phyloP scores from a whole-genome alignment of 257 asterid species.

The Handroanthus guayacan region DNA sequence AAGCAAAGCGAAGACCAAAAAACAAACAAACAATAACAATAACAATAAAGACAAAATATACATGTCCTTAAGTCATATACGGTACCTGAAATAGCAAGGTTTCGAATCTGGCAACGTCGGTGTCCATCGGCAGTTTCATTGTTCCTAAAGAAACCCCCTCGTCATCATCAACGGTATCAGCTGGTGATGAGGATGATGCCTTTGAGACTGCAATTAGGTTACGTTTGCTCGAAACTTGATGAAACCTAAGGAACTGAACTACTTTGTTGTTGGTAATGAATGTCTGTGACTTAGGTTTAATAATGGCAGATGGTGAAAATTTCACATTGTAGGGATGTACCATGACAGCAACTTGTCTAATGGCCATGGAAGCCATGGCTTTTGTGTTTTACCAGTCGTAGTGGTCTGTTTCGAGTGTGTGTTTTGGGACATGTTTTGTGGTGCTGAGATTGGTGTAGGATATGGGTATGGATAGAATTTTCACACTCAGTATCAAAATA shows the following conservation, averaged over 20 bases:
- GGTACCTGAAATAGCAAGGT: slow-evolving; percentile 85
- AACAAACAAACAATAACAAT: neutral
- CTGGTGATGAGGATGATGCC: slow-evolving; percentile 49
- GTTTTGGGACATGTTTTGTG: slow-evolving; percentile 19
- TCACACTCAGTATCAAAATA: slow-evolving; percentile 24
- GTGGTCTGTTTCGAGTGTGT: neutral
- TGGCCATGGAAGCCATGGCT: slow-evolving; percentile 58
- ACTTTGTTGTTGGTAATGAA: slow-evolving; percentile 31
- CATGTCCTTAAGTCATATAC: neutral
- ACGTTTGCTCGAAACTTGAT: slow-evolving; percentile 33
- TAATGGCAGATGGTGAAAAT: slow-evolving; percentile 26
- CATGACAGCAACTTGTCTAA: slow-evolving; percentile 47
- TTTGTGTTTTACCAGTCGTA: slow-evolving; percentile 15
- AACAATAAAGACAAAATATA: neutral
- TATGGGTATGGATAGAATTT: slow-evolving; percentile 40
- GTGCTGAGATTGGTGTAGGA: slow-evolving; percentile 29
- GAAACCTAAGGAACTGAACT: slow-evolving; percentile 37
- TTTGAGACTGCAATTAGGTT: slow-evolving; percentile 36
- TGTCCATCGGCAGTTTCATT: slow-evolving; percentile 77
- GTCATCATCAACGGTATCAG: slow-evolving; percentile 40
- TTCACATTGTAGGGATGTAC: slow-evolving; percentile 38
- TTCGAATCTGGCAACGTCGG: slow-evolving; percentile 78
- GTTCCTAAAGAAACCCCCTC: slow-evolving; percentile 91
- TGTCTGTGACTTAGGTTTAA: slow-evolving; percentile 36
- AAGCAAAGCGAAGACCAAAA: no score